A percentile compares a stretch with the other conserved stretches of the same genome.
Evolutionary conservation across 176 grass and related monocot genomes (phyloP).

Genomic region (Triticum urartu): DNA sequence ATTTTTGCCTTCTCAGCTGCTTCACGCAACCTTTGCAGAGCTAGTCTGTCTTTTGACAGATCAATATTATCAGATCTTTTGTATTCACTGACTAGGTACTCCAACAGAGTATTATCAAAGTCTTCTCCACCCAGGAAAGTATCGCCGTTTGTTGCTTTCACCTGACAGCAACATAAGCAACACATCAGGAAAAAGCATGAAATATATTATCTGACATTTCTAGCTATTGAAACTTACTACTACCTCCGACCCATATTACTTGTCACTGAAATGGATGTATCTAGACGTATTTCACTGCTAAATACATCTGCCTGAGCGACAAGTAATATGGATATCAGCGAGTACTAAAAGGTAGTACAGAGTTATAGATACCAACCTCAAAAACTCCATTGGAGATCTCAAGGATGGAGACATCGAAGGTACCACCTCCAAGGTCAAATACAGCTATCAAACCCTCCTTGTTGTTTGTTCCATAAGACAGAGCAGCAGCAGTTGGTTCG

Average conservation of each 20-base stretch:
- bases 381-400: constrained; percentile 18
- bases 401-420: constrained; percentile 7
- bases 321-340: too few species aligned
- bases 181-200: neutral
- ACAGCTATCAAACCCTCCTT: constrained; percentile 24
- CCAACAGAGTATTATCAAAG: constrained; percentile 44
- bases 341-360: neutral
- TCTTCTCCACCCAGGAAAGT: constrained; percentile 48
- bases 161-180: constrained; percentile 23
- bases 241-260: too few species aligned
- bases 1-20: constrained; percentile 24
- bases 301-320: too few species aligned
- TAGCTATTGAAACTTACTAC: neutral
- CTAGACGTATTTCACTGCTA: too few species aligned
- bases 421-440: constrained; percentile 25
- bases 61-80: constrained; percentile 40
- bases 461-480: constrained; percentile 24
- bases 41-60: constrained; percentile 16
- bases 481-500: constrained; percentile 15
- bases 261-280: too few species aligned
- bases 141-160: constrained; percentile 53
- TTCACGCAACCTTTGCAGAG: constrained; percentile 19
- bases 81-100: constrained; percentile 45
- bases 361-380: constrained; percentile 1
- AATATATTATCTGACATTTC: neutral